Evolutionary conservation across 148 eudicot species (phyloP).

Genomic region (Camellia lanceoleosa): DNA sequence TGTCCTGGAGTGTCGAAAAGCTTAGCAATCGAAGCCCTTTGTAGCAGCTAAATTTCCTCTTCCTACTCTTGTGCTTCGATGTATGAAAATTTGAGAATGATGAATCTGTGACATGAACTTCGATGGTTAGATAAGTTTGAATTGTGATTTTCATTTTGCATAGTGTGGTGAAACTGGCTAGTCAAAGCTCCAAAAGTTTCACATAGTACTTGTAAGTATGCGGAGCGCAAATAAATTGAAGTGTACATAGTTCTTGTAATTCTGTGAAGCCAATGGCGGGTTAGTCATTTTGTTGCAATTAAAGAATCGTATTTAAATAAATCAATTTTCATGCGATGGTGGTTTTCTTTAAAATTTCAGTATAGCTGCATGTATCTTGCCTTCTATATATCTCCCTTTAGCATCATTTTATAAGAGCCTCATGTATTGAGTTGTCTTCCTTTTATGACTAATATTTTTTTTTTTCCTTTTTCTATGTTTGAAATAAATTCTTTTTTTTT

Average conservation of each 20-base stretch:
- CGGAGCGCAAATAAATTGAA: no score
- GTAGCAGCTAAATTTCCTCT: constrained; percentile 22
- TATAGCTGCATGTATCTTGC: no score
- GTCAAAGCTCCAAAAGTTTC: not conserved
- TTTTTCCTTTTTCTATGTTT: no score
- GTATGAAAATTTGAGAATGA: not conserved
- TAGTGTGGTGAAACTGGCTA: not conserved
- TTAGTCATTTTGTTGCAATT: not conserved
- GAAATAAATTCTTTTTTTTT: no score
- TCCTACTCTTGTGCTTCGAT: not conserved
- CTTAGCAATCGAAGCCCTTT: constrained; percentile 54
- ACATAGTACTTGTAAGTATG: not conserved
- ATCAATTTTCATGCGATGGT: no score
- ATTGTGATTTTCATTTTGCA: not conserved
- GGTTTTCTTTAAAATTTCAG: no score
- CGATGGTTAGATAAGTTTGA: not conserved
- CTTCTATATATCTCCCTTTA: no score
- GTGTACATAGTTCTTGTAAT: not conserved
- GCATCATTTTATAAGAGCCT: no score
- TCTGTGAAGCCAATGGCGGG: not conserved
- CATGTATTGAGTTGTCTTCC: no score
- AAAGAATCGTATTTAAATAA: not conserved
- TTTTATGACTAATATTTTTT: no score
- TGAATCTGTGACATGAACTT: not conserved
- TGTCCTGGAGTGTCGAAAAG: constrained; percentile 46